Conservation (phyloP, 176 grass and related monocot genomes). For the Raddia guianensis region DNA sequence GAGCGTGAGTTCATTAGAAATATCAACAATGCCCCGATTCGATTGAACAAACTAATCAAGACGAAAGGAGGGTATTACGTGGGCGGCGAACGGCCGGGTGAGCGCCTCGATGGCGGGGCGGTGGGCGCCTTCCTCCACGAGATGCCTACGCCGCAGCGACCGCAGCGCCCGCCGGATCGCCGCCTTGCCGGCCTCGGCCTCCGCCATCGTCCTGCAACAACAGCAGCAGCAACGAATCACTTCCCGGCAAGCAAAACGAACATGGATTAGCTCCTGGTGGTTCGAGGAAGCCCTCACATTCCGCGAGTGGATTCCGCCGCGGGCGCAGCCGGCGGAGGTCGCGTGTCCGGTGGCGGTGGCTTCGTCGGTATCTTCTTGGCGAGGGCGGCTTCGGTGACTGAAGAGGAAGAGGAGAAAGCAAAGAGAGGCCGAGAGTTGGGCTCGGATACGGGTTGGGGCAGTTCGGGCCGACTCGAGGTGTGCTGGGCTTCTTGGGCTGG, state of each 20-base stretch:
- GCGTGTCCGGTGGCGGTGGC: slow-evolving; percentile 23
- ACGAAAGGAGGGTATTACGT: slow-evolving; percentile 47
- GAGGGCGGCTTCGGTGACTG: slow-evolving; percentile 18
- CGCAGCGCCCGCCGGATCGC: slow-evolving; percentile 58
- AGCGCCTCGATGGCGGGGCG: slow-evolving; percentile 74
- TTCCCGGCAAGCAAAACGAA: not conserved
- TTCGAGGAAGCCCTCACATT: slow-evolving; percentile 16
- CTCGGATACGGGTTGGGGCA: not conserved
- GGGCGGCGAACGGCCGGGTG: slow-evolving; percentile 67
- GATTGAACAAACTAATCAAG: not conserved
- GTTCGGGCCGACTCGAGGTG: not conserved
- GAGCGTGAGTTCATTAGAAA: not conserved
- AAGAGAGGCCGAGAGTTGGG: slow-evolving; percentile 20
- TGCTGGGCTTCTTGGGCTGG: not conserved
- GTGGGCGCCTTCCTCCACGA: slow-evolving; percentile 83
- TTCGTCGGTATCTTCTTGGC: slow-evolving; percentile 5
- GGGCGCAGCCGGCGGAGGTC: not conserved
- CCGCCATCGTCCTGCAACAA: slow-evolving; percentile 62
- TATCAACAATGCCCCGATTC: not conserved
- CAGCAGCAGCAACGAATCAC: slow-evolving; percentile 14
- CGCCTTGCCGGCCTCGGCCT: slow-evolving; percentile 61
- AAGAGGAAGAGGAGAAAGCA: not conserved
- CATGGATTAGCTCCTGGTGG: not conserved
- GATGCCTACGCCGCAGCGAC: slow-evolving; percentile 60
- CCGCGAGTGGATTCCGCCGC: not conserved